Base-by-base conservation (phyloP, 2,329 filamentous ascomycete genomes). In the Chaetoscypha palmicola region DNA sequence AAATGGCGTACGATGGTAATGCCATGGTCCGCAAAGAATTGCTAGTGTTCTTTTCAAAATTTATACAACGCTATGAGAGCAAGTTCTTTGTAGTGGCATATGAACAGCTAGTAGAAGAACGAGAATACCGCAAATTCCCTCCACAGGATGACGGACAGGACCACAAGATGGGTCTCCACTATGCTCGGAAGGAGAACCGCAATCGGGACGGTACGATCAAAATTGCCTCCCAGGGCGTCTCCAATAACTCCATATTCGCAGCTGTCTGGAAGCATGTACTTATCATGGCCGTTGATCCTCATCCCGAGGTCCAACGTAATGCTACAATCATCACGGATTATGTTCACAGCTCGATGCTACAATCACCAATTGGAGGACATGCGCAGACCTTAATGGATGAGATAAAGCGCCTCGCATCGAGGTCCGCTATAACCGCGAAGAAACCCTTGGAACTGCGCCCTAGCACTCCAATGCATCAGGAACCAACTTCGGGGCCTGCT, bases 251-350 rank as follows among this genome's bases (percentile, higher is more conserved):
- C 0, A 86, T 95, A 14, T 96, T 94, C 62, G 84, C 90, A 22
- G 86, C 90, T 1, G 84, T 94, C 50, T 98, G 92, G 92, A 92
- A 94, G 62, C 86, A 96, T 58, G 74, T 94, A 33, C 71, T 96
- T 47, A 86, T 94, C 50, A 74, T 97, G 63, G 91, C 88, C 34
- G 87, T 94, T 14, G 92, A 98, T 60, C 91, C 92, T 31, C 90
- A 96, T 60, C 89, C 91, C 1, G 91, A 97, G 60, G 86, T 97
- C 24, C 86, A 94, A 50, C 77, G 83, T 52, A 86, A 92, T 62
- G 91, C 89, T 8, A 81, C 80, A 4, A 73, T 83, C n/a, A 81
- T 97, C 34, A 79, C 94, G 22, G 92, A 98, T 63, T 86, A 84
- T 57, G 75, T 97, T 20, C 82, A 96, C 59, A 75, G 84, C 39